Percentiles rank a stretch among this genome's conserved stretches.
phyloP scores from a whole-genome alignment of 257 asterid genomes.

The Capsicum rhomboideum region DNA sequence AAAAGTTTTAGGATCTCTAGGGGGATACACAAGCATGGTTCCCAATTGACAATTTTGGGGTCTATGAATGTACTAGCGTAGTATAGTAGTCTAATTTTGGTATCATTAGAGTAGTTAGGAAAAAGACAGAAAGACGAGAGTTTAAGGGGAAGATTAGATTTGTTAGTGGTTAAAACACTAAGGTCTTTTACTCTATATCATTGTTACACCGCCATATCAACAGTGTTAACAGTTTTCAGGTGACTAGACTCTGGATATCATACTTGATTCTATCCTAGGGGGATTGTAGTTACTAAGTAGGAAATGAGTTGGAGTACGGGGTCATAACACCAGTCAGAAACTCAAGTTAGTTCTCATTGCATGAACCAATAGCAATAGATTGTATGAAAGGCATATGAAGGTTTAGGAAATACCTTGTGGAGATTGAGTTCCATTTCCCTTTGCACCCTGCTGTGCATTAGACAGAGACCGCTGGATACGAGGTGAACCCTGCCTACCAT shows the following conservation, averaged over 20 bases:
- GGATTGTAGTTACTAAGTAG: not conserved
- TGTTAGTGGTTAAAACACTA: not conserved
- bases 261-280: not conserved
- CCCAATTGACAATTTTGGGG: not conserved
- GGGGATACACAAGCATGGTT: not conserved
- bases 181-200: not conserved
- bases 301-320: not conserved
- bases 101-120: not conserved
- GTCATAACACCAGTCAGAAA: not conserved
- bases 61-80: not conserved
- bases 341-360: not conserved
- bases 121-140: not conserved
- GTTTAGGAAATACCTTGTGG: constrained; percentile 65
- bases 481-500: constrained; percentile 86
- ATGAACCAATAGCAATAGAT: not conserved
- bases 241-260: not conserved
- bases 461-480: constrained; percentile 62
- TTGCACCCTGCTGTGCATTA: constrained; percentile 60
- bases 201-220: not conserved
- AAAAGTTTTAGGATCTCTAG: not conserved
- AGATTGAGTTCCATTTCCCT: constrained; percentile 60
- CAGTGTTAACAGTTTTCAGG: not conserved
- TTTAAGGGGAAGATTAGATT: not conserved
- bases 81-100: not conserved
- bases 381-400: not conserved